Conservation (phyloP, 2,329 filamentous ascomycete genomes). For the Bimuria novae-zelandiae region DNA sequence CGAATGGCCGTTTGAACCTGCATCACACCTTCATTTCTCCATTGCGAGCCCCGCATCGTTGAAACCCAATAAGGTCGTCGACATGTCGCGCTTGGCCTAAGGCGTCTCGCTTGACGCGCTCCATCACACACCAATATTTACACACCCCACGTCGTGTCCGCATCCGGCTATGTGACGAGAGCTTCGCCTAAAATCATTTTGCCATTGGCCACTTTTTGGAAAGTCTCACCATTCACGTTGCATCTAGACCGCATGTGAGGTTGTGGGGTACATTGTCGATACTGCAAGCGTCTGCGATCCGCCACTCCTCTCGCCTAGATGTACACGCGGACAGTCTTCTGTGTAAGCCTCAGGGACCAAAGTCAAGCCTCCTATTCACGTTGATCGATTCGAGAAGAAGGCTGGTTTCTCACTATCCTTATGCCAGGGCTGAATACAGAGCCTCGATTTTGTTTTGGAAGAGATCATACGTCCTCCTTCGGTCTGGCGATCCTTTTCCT, state of each 20-base stretch:
- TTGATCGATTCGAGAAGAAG: no score
- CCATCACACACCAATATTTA: slow-evolving; percentile 39
- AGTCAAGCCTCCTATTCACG: no score
- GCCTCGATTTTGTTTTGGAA: no score
- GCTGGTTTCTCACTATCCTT: no score
- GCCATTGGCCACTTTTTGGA: slow-evolving; percentile 29
- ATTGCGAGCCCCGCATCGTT: not conserved
- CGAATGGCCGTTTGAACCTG: slow-evolving; percentile 2
- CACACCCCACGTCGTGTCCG: slow-evolving; percentile 20
- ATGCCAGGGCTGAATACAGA: no score
- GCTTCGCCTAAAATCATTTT: slow-evolving; percentile 13
- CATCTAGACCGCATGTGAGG: not conserved
- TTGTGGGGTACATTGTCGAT: not conserved
- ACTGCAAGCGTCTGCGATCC: no score
- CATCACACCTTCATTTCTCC: slow-evolving; percentile 8
- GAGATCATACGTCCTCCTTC: no score
- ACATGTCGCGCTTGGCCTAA: slow-evolving; percentile 28
- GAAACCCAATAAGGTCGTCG: slow-evolving; percentile 11
- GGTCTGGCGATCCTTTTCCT: no score
- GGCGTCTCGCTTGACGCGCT: slow-evolving; percentile 15
- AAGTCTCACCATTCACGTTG: slow-evolving; percentile 1
- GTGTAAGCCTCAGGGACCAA: no score
- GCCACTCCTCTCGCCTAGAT: no score
- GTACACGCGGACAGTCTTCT: no score
- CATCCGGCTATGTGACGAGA: slow-evolving; percentile 20